Base-by-base conservation (phyloP, 208 protist genomes). In the Perkinsela sp. region DNA sequence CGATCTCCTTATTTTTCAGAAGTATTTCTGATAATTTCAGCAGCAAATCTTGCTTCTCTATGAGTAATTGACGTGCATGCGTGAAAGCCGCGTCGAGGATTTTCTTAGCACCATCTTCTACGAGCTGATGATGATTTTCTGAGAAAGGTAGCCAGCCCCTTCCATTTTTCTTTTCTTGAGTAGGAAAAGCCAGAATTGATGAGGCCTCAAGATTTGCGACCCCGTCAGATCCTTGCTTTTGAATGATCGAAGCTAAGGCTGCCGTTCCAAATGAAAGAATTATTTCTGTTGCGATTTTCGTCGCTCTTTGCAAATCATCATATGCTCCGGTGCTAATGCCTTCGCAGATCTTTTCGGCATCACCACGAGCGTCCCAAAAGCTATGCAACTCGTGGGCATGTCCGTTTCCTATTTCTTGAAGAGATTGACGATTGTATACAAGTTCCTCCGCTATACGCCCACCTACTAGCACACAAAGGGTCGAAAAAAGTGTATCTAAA, bases 241-340 rank as follows among this genome's bases (percentile, higher is more conserved):
- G 6, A 57, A 57, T 32, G 40, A 72, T 70, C 2, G 67, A n/a
- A 15, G 13, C 67, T 2, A 72, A 15, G 28, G 6, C 83, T 67
- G 84, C 89, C 85, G 91, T 90, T 70, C 88, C 88, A 71, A 83
- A 90, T 73, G 84, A 80, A 15, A 90, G 74, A 32, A 93, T 75
- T 73, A 89, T 85, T 66, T 90, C 83, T 79, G 89, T 87, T 31
- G 88, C 77, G 70, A 88, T 76, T 16, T 83, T 76, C 30, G 84
- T 91, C 31, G 88, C 88, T 13, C 85, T 78, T 77, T 93, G 85
- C 15, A 91, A 75, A 75, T 93, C 88, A 69, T 93, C 88, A 82
- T 89, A 85, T 1, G 88, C 88, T 66, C 88, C 88, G 1, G 82
- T 93, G 1, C 84, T 88, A 72, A 91, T 88, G 70, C 89, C 84